phyloP scores from a whole-genome alignment of 2,329 filamentous ascomycete species.

The Sporothrix inflata region DNA sequence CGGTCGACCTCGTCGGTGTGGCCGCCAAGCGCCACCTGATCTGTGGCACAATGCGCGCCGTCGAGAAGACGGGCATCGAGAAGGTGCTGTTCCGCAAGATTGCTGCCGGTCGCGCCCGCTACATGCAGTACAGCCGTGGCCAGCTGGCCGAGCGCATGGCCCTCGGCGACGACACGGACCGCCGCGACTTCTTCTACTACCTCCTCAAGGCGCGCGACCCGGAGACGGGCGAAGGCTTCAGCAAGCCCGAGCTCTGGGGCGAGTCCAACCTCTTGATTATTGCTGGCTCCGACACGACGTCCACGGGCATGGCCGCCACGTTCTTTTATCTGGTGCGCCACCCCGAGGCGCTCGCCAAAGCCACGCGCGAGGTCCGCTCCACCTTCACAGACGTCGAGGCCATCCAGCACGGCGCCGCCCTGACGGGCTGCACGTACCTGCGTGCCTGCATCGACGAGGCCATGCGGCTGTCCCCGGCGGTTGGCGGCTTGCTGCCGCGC shows the following conservation, averaged over 20 bases:
- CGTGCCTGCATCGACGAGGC: constrained; percentile 68
- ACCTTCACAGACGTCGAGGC: constrained; percentile 58
- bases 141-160: constrained; percentile 70
- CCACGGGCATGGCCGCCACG: constrained; percentile 66
- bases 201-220: constrained; percentile 72
- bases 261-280: constrained; percentile 74
- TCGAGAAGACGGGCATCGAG: constrained; percentile 68
- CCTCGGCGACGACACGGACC: constrained; percentile 66
- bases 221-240: constrained; percentile 69
- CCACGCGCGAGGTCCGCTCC: constrained; percentile 55
- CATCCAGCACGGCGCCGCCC: constrained; percentile 55
- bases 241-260: constrained; percentile 68
- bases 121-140: constrained; percentile 70
- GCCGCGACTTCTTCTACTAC: constrained; percentile 77
- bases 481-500: constrained; percentile 62
- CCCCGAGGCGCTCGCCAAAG: constrained; percentile 51
- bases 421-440: constrained; percentile 60
- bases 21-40: constrained; percentile 71
- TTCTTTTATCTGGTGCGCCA: constrained; percentile 65
- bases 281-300: constrained; percentile 72
- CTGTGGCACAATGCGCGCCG: constrained; percentile 72
- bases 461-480: constrained; percentile 65
- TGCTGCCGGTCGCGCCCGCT: constrained; percentile 67
- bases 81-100: constrained; percentile 69
- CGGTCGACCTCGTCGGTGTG: constrained; percentile 67